Percentiles rank a stretch among this genome's conserved stretches.
Evolutionary conservation across 805 yeast genomes (phyloP).

Genomic region (Metschnikowia chrysomelidarum): DNA sequence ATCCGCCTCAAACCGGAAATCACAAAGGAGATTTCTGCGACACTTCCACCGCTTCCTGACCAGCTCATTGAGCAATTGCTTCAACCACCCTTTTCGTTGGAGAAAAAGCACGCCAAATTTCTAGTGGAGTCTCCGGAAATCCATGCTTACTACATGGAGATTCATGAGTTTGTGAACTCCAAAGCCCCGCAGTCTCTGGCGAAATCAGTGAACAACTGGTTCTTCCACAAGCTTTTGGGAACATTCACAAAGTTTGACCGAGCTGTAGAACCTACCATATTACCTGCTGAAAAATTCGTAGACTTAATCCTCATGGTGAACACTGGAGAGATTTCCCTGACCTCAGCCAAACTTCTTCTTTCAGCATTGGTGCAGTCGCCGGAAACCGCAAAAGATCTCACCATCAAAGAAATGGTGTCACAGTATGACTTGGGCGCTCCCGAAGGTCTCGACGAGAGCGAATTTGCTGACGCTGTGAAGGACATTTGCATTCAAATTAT

Average conservation of each 20-base stretch:
- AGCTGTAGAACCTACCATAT: slow-evolving; percentile 25
- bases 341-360: slow-evolving; percentile 66
- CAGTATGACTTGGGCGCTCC: slow-evolving; percentile 49
- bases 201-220: slow-evolving; percentile 67
- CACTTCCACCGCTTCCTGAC: slow-evolving; percentile 65
- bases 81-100: slow-evolving; percentile 50
- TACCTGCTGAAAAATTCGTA: slow-evolving; percentile 46
- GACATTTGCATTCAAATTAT: slow-evolving; percentile 49
- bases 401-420: slow-evolving; percentile 47
- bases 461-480: slow-evolving; percentile 31
- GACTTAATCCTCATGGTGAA: slow-evolving; percentile 55
- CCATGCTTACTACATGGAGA: slow-evolving; percentile 49
- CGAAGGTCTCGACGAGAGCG: slow-evolving; percentile 27
- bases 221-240: slow-evolving; percentile 79
- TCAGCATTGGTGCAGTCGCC: slow-evolving; percentile 56
- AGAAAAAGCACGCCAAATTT: slow-evolving; percentile 73
- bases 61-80: slow-evolving; percentile 46
- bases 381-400: slow-evolving; percentile 26
- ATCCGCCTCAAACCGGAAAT: slow-evolving; percentile 47
- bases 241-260: slow-evolving; percentile 51
- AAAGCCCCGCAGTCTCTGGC: slow-evolving; percentile 20
- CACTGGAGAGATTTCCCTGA: slow-evolving; percentile 49
- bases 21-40: slow-evolving; percentile 36
- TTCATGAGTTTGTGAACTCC: slow-evolving; percentile 30
- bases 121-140: slow-evolving; percentile 51